Evolutionary conservation across 257 asterid species (phyloP).

Genomic region (Ilex aquifolium): DNA sequence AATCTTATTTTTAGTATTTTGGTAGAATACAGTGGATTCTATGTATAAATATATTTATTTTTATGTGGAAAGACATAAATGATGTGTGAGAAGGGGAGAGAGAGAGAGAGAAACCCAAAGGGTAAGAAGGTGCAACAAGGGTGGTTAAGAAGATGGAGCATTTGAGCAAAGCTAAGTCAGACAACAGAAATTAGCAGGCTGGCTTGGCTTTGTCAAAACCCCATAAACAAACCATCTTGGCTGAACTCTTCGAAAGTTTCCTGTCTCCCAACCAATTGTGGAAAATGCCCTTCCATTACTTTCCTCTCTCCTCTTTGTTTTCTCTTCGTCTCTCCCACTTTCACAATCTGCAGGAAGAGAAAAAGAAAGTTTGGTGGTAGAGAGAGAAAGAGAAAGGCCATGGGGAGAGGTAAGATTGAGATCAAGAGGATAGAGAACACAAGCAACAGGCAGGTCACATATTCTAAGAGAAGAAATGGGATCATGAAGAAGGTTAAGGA

Average conservation of each 20-base stretch:
- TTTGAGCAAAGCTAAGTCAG: constrained; percentile 9
- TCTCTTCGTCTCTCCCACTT: neutral
- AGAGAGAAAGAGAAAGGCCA: neutral
- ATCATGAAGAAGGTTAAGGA: constrained; percentile 71
- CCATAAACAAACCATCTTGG: constrained; percentile 25
- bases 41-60: no score
- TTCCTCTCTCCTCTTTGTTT: neutral
- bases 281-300: constrained; percentile 6
- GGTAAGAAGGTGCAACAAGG: constrained; percentile 9
- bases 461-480: constrained; percentile 68
- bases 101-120: constrained; percentile 13
- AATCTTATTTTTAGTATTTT: no score
- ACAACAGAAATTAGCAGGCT: constrained; percentile 15
- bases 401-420: constrained; percentile 38
- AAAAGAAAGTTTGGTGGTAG: constrained; percentile 11
- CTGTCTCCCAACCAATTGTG: constrained; percentile 26
- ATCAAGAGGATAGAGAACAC: constrained; percentile 58
- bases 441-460: constrained; percentile 65
- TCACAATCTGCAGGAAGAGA: neutral
- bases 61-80: no score
- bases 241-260: constrained; percentile 25
- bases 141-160: neutral
- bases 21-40: no score
- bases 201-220: constrained; percentile 29
- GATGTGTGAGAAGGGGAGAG: neutral